Evolutionary conservation across 2,329 filamentous ascomycete species (phyloP).

Genomic region (Botrytis byssoidea): DNA sequence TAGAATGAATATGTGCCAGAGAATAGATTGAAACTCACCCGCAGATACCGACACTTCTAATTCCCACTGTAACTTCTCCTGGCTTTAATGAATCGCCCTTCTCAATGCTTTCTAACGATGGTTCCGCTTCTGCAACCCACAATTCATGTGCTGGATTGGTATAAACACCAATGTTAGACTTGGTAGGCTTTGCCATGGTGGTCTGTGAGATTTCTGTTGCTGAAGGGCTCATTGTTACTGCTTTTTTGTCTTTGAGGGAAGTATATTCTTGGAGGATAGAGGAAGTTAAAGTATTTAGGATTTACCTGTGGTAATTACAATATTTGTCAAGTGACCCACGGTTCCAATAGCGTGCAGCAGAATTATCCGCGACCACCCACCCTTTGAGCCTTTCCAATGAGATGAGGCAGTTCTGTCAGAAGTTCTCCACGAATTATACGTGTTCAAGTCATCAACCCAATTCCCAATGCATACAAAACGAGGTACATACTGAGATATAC

Average conservation of each 20-base stretch:
- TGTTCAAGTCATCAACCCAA: conserved; percentile 2
- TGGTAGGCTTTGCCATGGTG: conserved; percentile 45
- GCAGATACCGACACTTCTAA: conserved; percentile 95
- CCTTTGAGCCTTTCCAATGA: conserved; percentile 9
- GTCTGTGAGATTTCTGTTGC: conserved; percentile 29
- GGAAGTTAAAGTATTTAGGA: background rate
- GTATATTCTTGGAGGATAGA: background rate
- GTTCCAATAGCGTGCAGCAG: conserved; percentile 6
- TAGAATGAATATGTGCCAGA: background rate
- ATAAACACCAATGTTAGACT: conserved; percentile 93
- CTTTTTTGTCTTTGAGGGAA: background rate
- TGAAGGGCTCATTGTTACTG: conserved; percentile 32
- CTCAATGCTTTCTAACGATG: conserved; percentile 71
- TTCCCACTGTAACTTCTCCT: conserved; percentile 82
- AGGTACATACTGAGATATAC: conserved; percentile 2
- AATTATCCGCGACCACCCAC: conserved; percentile 15
- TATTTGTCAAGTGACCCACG: conserved; percentile 19
- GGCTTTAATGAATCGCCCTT: conserved; percentile 66
- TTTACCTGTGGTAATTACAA: conserved; percentile 9
- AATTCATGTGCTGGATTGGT: conserved; percentile 91
- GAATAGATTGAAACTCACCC: conserved; percentile 55
- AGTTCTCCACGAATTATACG: conserved; percentile 22
- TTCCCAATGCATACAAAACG: background rate
- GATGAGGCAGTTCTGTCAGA: background rate
- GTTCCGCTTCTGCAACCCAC: conserved; percentile 79